Percentiles rank a stretch among this genome's conserved stretches.
Conservation (phyloP, 2,329 filamentous ascomycete species). For the Mollisia scopiformis region DNA sequence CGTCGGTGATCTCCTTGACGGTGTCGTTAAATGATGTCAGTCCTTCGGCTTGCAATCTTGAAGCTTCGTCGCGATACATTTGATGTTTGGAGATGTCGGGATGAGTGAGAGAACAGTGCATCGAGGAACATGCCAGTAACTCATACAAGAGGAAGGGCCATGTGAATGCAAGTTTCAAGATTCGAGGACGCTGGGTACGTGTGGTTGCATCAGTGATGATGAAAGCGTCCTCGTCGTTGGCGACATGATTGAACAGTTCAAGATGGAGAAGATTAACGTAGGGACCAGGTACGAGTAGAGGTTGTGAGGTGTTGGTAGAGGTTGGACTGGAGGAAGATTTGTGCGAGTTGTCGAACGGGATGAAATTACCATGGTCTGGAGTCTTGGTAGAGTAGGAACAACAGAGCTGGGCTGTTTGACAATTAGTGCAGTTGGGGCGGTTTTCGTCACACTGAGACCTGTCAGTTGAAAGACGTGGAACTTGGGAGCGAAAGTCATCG, state of each 20-base stretch:
- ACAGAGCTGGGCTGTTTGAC: conserved; percentile 16
- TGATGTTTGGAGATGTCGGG: conserved; percentile 19
- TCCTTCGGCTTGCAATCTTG: conserved; percentile 35
- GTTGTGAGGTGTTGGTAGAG: neutral
- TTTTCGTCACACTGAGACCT: conserved; percentile 28
- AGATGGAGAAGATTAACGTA: conserved; percentile 37
- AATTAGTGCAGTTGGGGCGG: conserved; percentile 26
- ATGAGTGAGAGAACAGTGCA: conserved; percentile 35
- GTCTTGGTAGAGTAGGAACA: conserved; percentile 19
- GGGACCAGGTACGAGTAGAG: conserved; percentile 1
- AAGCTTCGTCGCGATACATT: conserved; percentile 38
- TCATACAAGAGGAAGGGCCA: conserved; percentile 39
- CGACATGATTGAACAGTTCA: conserved; percentile 38
- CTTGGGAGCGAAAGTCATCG: neutral
- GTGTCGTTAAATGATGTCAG: conserved; percentile 35
- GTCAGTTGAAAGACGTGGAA: neutral
- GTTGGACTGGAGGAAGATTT: neutral
- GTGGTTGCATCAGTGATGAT: neutral
- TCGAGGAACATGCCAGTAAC: conserved; percentile 37
- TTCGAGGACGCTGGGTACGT: neutral
- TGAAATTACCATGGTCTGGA: conserved; percentile 1
- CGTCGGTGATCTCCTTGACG: conserved; percentile 17
- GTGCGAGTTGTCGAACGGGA: neutral
- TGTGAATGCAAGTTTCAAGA: conserved; percentile 17
- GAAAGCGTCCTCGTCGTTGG: neutral